Evolutionary conservation across 768 basidiomycete genomes (phyloP), one percentile per base, ranked within the genome.

Genomic region (Suillus placidus): DNA sequence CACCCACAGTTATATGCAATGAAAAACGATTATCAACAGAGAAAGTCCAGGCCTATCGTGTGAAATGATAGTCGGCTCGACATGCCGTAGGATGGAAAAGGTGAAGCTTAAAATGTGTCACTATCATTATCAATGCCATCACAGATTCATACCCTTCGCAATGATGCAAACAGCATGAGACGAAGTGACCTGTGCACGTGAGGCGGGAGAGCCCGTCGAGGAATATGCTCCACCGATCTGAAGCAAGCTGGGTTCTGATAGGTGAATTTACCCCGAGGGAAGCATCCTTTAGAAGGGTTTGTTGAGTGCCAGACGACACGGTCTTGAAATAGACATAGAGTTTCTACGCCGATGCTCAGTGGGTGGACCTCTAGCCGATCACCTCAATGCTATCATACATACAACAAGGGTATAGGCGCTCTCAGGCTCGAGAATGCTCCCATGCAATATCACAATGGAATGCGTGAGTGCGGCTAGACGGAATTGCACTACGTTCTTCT

Each of bases 371-470:
- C 35, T 18, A 20, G 0, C 37, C 71, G 52, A 64, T 72, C 67
- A 61, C 56, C 47, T 30, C 61, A 43, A 63, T 62, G 64, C 12
- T 49, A 49, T 49, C 47, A 49, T 49, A 32, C 26, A 51, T 56
- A 43, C 20, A 37, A 65, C 60, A 51, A 65, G 43, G 64, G 14
- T 51, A 61, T 65, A 51, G 32, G 63, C 38, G 57, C 64, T 73
- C 72, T 61, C 73, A 75, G 66, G 71, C 64, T 35, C 63, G 66
- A 58, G 47, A 54, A 30, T n/a, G 61, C 73, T 73, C 73, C 66
- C 74, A 73, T 66, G 70, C 70, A 42, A 58, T 52, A 61, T 56
- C 68, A 55, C 64, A 66, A 68, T 60, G 55, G 32, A 37, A 5
- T 40, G 45, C 51, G 69, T 75, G 72, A 73, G 72, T 69, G 67